These are phyloP conservation scores for Lentinus polychrous DNA, from an alignment of 1,284 basidiomycete species.

Conservation along the genomic window DNA sequence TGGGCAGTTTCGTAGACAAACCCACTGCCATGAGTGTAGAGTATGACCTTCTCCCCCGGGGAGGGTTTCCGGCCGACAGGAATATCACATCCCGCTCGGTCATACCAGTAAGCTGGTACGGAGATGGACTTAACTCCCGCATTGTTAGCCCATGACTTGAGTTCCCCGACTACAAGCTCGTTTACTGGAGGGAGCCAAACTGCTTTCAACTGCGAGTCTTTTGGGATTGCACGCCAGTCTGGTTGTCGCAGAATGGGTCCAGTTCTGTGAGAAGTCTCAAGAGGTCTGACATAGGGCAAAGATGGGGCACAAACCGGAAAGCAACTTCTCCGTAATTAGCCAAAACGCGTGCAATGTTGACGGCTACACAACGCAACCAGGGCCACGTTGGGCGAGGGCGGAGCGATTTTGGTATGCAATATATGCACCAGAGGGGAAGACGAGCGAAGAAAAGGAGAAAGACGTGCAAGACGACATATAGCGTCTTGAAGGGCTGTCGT, in stretches of 20 bases:
- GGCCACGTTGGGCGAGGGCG: slow-evolving; percentile 24
- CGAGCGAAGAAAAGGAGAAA: slow-evolving; percentile 35
- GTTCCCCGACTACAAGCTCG: slow-evolving; percentile 39
- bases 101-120: slow-evolving; percentile 54
- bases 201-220: slow-evolving; percentile 32
- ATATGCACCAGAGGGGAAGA: slow-evolving; percentile 38
- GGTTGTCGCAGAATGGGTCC: slow-evolving; percentile 28
- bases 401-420: slow-evolving; percentile 16
- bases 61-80: slow-evolving; percentile 27
- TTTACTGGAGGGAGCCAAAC: slow-evolving; percentile 46
- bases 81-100: slow-evolving; percentile 31
- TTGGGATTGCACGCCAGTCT: slow-evolving; percentile 32
- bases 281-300: background rate
- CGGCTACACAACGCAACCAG: slow-evolving; percentile 29
- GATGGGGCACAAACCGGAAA: slow-evolving; percentile 6
- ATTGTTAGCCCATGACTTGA: slow-evolving; percentile 36
- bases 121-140: slow-evolving; percentile 33
- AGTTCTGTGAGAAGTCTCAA: slow-evolving; percentile 10
- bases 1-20: slow-evolving; percentile 27
- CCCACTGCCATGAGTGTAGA: slow-evolving; percentile 40
- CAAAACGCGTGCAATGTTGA: slow-evolving; percentile 27
- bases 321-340: slow-evolving; percentile 3
- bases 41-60: slow-evolving; percentile 45
- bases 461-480: slow-evolving; percentile 33
- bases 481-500: slow-evolving; percentile 20